A percentile compares a stretch with the other conserved stretches of the same genome.
These are phyloP conservation scores for Didymellaceae sp. DNA, from an alignment of 2,329 filamentous ascomycete species.

Conservation along the genomic window DNA sequence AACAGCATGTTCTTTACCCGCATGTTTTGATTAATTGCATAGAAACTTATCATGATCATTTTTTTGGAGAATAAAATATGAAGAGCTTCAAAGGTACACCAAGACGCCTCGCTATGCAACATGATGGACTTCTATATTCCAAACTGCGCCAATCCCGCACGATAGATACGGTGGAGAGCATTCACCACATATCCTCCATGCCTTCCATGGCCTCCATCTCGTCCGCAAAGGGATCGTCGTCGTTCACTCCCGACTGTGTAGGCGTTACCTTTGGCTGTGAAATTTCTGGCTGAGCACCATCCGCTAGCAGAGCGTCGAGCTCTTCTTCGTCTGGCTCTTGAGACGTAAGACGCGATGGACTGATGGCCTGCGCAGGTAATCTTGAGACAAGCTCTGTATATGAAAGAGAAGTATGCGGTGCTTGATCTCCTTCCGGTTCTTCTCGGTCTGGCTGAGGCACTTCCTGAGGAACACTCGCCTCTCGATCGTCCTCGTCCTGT, in stretches of 20 bases:
- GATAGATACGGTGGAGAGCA: background rate
- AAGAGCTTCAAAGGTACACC: background rate
- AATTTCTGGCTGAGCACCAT: conserved; percentile 43
- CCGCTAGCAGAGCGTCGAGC: conserved; percentile 62
- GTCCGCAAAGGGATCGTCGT: conserved; percentile 47
- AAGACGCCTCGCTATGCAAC: conserved; percentile 39
- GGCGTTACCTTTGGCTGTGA: conserved; percentile 17
- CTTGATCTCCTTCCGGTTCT: conserved; percentile 22
- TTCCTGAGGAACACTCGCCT: background rate
- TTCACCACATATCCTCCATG: conserved; percentile 48
- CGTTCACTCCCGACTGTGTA: conserved; percentile 14
- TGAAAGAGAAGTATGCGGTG: background rate
- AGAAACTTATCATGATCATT: no score
- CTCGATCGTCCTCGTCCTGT: conserved; percentile 33
- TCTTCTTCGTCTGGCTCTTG: conserved; percentile 58
- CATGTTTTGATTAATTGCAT: background rate
- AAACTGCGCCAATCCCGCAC: background rate
- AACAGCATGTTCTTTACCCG: background rate
- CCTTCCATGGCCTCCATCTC: conserved; percentile 51
- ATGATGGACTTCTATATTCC: background rate
- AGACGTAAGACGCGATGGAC: conserved; percentile 19
- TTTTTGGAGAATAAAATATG: no score
- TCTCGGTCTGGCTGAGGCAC: conserved; percentile 2
- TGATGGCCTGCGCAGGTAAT: background rate
- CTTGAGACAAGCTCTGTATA: conserved; percentile 3